Evolutionary conservation across 495 filamentous ascomycete genomes (phyloP).

Genomic region (Jackrogersella minutella): DNA sequence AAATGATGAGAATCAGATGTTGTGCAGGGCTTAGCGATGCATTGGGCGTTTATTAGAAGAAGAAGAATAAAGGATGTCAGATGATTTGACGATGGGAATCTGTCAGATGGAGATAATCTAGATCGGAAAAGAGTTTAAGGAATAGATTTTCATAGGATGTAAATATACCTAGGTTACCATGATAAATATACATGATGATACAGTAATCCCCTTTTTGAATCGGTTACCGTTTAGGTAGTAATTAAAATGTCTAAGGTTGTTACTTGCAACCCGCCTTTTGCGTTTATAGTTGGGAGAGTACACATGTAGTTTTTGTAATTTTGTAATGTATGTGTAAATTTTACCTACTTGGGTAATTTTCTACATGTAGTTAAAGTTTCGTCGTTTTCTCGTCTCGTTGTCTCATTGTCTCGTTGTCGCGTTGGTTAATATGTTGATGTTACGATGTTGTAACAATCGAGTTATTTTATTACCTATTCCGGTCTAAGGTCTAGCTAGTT

Average conservation of each 20-base stretch:
- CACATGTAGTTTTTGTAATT: too few species aligned
- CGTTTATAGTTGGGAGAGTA: too few species aligned
- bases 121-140: conserved; percentile 32
- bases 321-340: neutral
- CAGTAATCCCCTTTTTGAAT: conserved; percentile 30
- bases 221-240: conserved; percentile 2
- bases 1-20: conserved; percentile 30
- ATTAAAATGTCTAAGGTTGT: neutral
- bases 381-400: too few species aligned
- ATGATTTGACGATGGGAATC: conserved; percentile 27
- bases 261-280: too few species aligned
- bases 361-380: too few species aligned
- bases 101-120: conserved; percentile 28
- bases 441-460: too few species aligned
- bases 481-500: too few species aligned
- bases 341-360: neutral
- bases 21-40: conserved; percentile 38
- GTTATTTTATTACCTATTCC: too few species aligned
- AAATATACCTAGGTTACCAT: conserved; percentile 1
- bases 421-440: too few species aligned
- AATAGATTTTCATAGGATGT: conserved; percentile 27
- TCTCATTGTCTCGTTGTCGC: too few species aligned
- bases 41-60: conserved; percentile 31
- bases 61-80: conserved; percentile 10
- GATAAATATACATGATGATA: conserved; percentile 22